Evolutionary conservation across 2,329 filamentous ascomycete genomes (phyloP).

Genomic region (Neoascochyta sp.): DNA sequence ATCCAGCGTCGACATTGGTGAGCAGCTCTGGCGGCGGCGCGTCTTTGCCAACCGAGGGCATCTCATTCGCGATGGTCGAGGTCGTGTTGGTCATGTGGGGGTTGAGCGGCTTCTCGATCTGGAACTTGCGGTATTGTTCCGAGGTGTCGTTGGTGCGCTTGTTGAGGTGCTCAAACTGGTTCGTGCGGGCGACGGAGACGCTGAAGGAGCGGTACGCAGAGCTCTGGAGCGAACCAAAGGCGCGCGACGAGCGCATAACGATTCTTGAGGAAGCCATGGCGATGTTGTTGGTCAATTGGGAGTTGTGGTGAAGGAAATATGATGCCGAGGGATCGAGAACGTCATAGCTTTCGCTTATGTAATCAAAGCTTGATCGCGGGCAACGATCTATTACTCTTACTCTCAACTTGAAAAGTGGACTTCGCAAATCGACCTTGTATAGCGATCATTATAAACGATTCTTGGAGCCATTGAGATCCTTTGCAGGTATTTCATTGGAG

Average conservation of each 20-base stretch:
- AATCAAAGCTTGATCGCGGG: slow-evolving; percentile 7
- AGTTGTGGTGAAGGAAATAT: slow-evolving; percentile 9
- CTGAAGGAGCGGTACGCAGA: slow-evolving; percentile 40
- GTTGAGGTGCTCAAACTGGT: slow-evolving; percentile 44
- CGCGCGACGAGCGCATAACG: slow-evolving; percentile 45
- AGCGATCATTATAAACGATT: too few species aligned
- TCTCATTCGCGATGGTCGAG: slow-evolving; percentile 60
- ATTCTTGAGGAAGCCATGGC: slow-evolving; percentile 49
- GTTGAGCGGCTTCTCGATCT: slow-evolving; percentile 57
- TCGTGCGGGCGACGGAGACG: slow-evolving; percentile 33
- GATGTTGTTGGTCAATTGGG: slow-evolving; percentile 14
- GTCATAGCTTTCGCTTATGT: slow-evolving; percentile 21
- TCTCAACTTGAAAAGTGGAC: too few species aligned
- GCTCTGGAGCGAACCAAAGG: slow-evolving; percentile 34
- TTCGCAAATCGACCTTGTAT: too few species aligned
- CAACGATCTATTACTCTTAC: too few species aligned
- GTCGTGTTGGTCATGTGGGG: slow-evolving; percentile 62
- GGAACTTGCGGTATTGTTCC: slow-evolving; percentile 53
- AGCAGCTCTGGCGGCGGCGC: slow-evolving; percentile 59
- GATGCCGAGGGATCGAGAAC: slow-evolving; percentile 21
- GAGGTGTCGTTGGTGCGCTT: slow-evolving; percentile 52
- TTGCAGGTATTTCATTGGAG: too few species aligned
- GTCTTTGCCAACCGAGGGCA: slow-evolving; percentile 57
- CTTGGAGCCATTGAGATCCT: too few species aligned
- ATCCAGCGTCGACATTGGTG: slow-evolving; percentile 54